Percentiles rank a stretch among this genome's conserved stretches.
Conservation (phyloP, 23 red algal species). For the Gracilariopsis chorda region DNA sequence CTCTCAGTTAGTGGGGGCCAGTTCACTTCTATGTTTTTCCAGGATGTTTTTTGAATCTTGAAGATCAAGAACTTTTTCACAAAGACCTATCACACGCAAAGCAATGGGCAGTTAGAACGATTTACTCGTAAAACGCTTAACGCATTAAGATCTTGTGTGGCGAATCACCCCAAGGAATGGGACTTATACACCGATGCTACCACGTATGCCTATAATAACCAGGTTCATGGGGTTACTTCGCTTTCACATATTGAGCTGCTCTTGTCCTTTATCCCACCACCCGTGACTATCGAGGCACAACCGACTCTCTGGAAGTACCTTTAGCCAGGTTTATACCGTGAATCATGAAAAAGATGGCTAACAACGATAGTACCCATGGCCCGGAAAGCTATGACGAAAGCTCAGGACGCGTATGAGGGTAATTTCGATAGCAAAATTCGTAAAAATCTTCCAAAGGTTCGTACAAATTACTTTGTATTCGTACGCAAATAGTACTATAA, state of each 20-base stretch:
- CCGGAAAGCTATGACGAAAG: background rate
- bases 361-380: background rate
- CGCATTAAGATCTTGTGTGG: background rate
- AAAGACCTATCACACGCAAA: slow-evolving; percentile 7
- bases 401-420: background rate
- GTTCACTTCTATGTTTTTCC: no score
- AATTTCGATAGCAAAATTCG: background rate
- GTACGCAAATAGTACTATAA: background rate
- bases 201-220: no score
- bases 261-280: background rate
- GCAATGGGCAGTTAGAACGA: slow-evolving; percentile 13
- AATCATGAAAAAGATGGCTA: background rate
- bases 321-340: background rate
- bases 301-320: background rate
- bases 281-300: background rate
- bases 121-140: background rate
- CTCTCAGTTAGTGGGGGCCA: no score
- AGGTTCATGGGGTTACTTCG: background rate
- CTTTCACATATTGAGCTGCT: background rate
- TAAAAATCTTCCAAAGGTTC: background rate
- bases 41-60: no score
- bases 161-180: slow-evolving; percentile 4
- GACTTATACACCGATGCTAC: background rate
- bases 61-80: slow-evolving; percentile 9
- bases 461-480: background rate